Percentiles rank a stretch among this genome's conserved stretches.
phyloP scores from a whole-genome alignment of 352 stramenopile species.

The Phytophthora quininea region DNA sequence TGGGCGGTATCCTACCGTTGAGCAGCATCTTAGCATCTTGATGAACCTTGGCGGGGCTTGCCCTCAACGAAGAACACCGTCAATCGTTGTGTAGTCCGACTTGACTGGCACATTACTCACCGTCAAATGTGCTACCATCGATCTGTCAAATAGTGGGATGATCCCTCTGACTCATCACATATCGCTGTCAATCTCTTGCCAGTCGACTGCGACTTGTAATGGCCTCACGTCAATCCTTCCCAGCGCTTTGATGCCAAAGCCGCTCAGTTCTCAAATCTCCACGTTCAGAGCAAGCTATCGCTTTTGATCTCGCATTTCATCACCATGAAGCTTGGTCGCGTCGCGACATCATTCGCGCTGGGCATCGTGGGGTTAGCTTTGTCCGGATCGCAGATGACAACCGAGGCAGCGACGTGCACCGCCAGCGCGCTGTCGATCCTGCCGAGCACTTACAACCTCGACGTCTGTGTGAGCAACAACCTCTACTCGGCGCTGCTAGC shows the following conservation, averaged over 20 bases:
- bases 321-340: slow-evolving; percentile 29
- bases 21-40: no score
- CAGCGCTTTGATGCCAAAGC: background rate
- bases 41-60: no score
- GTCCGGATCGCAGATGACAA: slow-evolving; percentile 5
- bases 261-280: slow-evolving; percentile 27
- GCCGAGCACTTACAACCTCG: slow-evolving; percentile 40
- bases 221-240: no score
- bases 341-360: slow-evolving; percentile 17
- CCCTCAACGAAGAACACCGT: no score
- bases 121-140: slow-evolving; percentile 12
- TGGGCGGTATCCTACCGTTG: no score
- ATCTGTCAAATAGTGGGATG: slow-evolving; percentile 15
- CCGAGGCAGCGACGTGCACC: slow-evolving; percentile 25
- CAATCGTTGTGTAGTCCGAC: background rate
- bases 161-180: slow-evolving; percentile 19
- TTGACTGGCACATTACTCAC: slow-evolving; percentile 17
- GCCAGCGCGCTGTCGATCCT: slow-evolving; percentile 36
- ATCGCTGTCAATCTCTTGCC: slow-evolving; percentile 30
- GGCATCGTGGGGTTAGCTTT: slow-evolving; percentile 15
- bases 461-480: slow-evolving; percentile 56
- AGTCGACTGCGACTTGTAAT: slow-evolving; percentile 19
- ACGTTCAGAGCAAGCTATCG: background rate
- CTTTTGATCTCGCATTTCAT: slow-evolving; percentile 1
- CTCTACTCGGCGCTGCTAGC: slow-evolving; percentile 30